Percentiles rank a stretch among this genome's conserved stretches.
Conservation (phyloP, 2,329 filamentous ascomycete species). For the Pyricularia pennisetigena region DNA sequence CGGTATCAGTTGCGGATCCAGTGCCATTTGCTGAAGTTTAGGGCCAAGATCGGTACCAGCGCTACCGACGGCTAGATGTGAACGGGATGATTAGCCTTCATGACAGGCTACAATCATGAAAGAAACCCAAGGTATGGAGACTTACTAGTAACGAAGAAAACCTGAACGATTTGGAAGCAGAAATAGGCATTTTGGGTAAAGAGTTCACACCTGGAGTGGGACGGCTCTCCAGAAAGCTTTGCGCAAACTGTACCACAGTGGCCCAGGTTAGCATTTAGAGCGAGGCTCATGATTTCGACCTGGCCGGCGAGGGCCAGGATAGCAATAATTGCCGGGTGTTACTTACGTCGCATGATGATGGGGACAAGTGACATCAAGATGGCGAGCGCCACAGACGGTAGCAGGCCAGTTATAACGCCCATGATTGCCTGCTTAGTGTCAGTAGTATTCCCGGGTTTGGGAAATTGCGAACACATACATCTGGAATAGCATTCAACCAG, state of each 20-base stretch:
- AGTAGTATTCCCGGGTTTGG: background rate
- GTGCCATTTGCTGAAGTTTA: conserved; percentile 50
- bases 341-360: conserved; percentile 65
- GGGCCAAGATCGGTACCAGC: conserved; percentile 63
- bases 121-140: background rate
- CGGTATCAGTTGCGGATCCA: conserved; percentile 52
- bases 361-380: conserved; percentile 82
- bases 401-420: conserved; percentile 74
- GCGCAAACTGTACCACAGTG: conserved; percentile 51
- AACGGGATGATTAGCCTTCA: background rate
- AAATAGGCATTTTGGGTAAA: conserved; percentile 91
- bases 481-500: conserved; percentile 65
- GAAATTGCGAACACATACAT: conserved; percentile 6
- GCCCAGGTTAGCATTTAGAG: background rate
- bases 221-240: conserved; percentile 71
- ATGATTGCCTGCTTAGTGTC: conserved; percentile 39
- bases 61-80: conserved; percentile 51
- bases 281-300: background rate
- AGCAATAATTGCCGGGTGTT: background rate
- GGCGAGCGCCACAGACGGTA: conserved; percentile 70
- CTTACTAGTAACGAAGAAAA: conserved; percentile 66
- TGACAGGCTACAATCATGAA: background rate
- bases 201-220: conserved; percentile 69
- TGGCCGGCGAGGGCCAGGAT: background rate
- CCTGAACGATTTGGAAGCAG: conserved; percentile 75